Base-by-base conservation (phyloP, 306 rosid genomes). In the Boehmeria nivea region DNA sequence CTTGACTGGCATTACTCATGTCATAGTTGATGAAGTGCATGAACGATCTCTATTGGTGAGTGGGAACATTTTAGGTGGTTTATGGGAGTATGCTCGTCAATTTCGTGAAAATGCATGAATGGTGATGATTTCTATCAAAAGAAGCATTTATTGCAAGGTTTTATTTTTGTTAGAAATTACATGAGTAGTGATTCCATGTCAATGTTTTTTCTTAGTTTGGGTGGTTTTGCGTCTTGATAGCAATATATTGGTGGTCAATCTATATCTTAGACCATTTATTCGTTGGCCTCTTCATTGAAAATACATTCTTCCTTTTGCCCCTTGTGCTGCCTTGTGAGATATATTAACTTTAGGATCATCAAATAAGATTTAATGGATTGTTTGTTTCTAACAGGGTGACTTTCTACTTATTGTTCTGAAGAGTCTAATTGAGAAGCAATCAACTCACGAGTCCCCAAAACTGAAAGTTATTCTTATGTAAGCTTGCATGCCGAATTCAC, bases 1-100 rank as follows among this genome's bases (percentile, higher is more conserved):
- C 79, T 84, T 90, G 80, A 70, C 79, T 1, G 91, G 90, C 61
- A 58, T 90, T 60, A 84, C 91, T 21, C 97, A 90, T 74, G 70
- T 90, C 71, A 78, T 90, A 54, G 95, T 90, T 54, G 97, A 90
- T 81, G 97, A 90, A 80, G 97, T 90, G 54, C 97, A 90, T 62
- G 97, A 90, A 75, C 81, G 97, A 65, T 86, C 97, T 64, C 76
- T 90, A 31, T 73, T 90, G 95, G 96, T 88, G 54, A 82, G 96
- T 75, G 42, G 17, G 14, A 42, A 40, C 40, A 46, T 44, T n/a
- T 71, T 43, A 42, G 54, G 63, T 64, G 44, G 46, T 36, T 67
- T 54, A 10, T 22, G 15, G 27, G 47, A 45, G 33, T 19, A 42
- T 24, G 14, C 39, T 26, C 45, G 53, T 37, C 56, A 23, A 59